phyloP scores from a whole-genome alignment of 2,329 filamentous ascomycete species.

The Sporothrix luriei region DNA sequence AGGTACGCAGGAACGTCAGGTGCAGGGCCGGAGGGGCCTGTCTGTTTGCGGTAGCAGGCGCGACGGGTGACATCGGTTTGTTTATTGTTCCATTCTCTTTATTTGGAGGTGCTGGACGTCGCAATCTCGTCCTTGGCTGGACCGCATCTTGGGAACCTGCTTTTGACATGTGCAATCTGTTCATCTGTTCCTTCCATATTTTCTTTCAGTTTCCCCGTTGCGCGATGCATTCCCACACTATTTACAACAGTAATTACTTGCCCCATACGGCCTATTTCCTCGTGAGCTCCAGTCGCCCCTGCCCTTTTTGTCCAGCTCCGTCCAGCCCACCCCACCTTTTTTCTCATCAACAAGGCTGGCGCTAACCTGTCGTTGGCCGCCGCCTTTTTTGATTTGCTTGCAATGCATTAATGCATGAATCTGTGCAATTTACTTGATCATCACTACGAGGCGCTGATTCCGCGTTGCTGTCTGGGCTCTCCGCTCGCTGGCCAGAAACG shows the following conservation, averaged over 20 bases:
- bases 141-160: background rate
- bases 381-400: conserved; percentile 26
- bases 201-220: background rate
- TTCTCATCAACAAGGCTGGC: conserved; percentile 29
- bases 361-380: conserved; percentile 13
- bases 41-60: conserved; percentile 19
- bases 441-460: conserved; percentile 25
- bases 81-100: conserved; percentile 13
- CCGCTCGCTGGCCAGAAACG: background rate
- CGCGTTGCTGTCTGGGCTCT: conserved; percentile 16
- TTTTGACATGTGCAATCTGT: background rate
- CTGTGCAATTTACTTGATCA: conserved; percentile 35
- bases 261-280: conserved; percentile 4
- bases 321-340: conserved; percentile 3
- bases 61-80: conserved; percentile 14
- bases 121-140: conserved; percentile 5
- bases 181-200: conserved; percentile 12
- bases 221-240: background rate
- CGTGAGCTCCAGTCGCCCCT: conserved; percentile 3
- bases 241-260: too few species aligned
- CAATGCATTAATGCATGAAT: conserved; percentile 37
- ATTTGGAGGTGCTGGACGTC: background rate
- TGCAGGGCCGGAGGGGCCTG: conserved; percentile 2
- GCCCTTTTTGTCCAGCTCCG: conserved; percentile 14
- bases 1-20: conserved; percentile 19